Base-by-base conservation (phyloP, 2,329 filamentous ascomycete genomes). In the Mollisia scopiformis region DNA sequence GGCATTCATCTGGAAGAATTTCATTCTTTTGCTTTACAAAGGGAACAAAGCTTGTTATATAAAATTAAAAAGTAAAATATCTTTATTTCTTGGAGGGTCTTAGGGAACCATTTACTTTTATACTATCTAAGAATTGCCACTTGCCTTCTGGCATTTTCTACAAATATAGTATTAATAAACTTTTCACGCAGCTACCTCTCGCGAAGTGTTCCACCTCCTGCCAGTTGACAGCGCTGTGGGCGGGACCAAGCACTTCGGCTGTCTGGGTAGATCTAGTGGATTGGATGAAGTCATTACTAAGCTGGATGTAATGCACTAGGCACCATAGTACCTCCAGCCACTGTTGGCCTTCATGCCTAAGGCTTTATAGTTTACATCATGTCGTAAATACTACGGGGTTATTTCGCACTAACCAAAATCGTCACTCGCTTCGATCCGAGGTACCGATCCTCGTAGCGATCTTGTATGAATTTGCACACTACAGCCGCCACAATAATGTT, bases 231-330 rank as follows among this genome's bases (percentile, higher is more conserved):
- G 30, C 30, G 30, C 30, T 33, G 13, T 33, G 13, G 30, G 30
- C 30, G 30, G 35, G 35, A 37, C 35, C 35, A 37, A 37, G 8
- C 35, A 37, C 35, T 8, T 4, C 14, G 14, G 35, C 8, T 16
- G n/a, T 37, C 30, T 33, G 13, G n/a, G 30, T 33, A 33, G 30
- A 6, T 33, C 13, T 33, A 33, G 13, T 33, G 30, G 30, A 33
- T 33, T 33, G 30, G 30, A 33, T 51, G 19, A 51, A 58, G 28
- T 51, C 41, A 58, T 58, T 58, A 58, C 55, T 51, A 50, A 51
- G 46, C 33, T 51, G 55, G 31, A 51, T 58, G 55, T 51, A 31
- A 31, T 28, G 28, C 43, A 57, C 41, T 31, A 57, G 55, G 27
- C 41, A 55, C 47, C 25, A 51, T 30, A 31, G 25, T 51, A 31